A percentile compares a stretch with the other conserved stretches of the same genome.
These are phyloP conservation scores for Cucumis hystrix DNA, from an alignment of 306 rosid species.

Conservation along the genomic window DNA sequence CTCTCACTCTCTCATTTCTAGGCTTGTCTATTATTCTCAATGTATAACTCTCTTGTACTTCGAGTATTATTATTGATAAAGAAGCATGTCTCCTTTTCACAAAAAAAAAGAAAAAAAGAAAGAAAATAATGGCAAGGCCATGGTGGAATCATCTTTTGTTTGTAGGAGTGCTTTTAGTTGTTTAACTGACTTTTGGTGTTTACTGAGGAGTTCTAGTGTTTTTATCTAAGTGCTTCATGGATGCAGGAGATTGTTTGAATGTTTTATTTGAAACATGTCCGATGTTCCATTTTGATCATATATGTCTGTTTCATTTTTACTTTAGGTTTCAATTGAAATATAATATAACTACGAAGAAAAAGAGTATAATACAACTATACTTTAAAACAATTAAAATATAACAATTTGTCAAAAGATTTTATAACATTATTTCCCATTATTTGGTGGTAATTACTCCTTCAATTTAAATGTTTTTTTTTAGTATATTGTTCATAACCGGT, in stretches of 20 bases:
- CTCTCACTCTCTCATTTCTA: too few relatives aligned
- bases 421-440: neutral
- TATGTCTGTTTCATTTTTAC: neutral
- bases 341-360: neutral
- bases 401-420: neutral
- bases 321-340: neutral
- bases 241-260: neutral
- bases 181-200: too few relatives aligned
- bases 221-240: neutral
- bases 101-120: too few relatives aligned
- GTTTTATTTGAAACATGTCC: neutral
- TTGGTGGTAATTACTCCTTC: neutral
- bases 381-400: neutral
- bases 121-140: too few relatives aligned
- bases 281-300: neutral
- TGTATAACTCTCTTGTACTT: too few relatives aligned
- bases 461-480: neutral
- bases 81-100: too few relatives aligned
- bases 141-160: too few relatives aligned
- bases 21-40: too few relatives aligned
- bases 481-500: neutral
- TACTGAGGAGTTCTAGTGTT: neutral
- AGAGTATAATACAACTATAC: neutral
- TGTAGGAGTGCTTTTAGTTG: too few relatives aligned
- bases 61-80: too few relatives aligned